phyloP scores from a whole-genome alignment of 306 rosid genomes.

The Medicago lupulina region DNA sequence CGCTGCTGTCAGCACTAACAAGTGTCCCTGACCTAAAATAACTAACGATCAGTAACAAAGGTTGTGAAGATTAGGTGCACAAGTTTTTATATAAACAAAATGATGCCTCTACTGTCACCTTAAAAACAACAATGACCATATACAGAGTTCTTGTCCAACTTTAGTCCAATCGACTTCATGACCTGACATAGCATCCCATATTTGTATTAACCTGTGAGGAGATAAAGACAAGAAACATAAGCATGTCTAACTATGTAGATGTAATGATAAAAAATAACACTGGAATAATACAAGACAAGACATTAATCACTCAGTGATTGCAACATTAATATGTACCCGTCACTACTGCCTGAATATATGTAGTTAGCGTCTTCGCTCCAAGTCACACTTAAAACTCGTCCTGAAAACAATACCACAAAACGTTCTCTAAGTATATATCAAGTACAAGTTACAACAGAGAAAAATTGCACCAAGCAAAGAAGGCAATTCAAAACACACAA shows the following conservation, averaged over 20 bases:
- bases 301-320: background rate
- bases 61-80: background rate
- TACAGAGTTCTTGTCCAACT: slow-evolving; percentile 81
- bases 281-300: background rate
- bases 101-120: slow-evolving; percentile 58
- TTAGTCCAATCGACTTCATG: slow-evolving; percentile 79
- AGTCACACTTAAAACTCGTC: slow-evolving; percentile 78
- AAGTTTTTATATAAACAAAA: slow-evolving; percentile 7
- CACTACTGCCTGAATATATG: slow-evolving; percentile 88
- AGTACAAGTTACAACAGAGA: background rate
- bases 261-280: background rate
- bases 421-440: slow-evolving; percentile 3
- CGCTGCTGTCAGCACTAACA: slow-evolving; percentile 95
- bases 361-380: slow-evolving; percentile 78
- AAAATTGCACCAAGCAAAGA: background rate
- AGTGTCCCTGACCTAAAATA: slow-evolving; percentile 84
- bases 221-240: slow-evolving; percentile 9
- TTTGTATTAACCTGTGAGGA: slow-evolving; percentile 66
- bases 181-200: slow-evolving; percentile 73
- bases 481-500: background rate
- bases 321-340: slow-evolving; percentile 67
- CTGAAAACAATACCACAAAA: slow-evolving; percentile 51
- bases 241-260: background rate
- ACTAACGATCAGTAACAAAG: slow-evolving; percentile 33
- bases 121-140: slow-evolving; percentile 78